Base-by-base conservation (phyloP, 768 basidiomycete species). In the Glaciozyma antarctica region DNA sequence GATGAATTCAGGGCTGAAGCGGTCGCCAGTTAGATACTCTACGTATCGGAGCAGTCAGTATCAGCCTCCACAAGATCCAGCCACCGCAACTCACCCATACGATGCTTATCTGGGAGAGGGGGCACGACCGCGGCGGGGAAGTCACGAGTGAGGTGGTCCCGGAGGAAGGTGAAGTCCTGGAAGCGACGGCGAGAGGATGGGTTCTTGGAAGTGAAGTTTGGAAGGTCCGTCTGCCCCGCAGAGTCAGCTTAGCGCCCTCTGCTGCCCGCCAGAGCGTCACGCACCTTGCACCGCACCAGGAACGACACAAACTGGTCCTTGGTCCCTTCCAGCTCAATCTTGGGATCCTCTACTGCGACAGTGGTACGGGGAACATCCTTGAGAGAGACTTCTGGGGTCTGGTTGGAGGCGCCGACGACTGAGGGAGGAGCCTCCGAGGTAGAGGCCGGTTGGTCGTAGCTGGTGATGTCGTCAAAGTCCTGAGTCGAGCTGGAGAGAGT, bases 81-180 rank as follows among this genome's bases (percentile, higher is more conserved):
- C 28, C 13, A 28, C 41, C 47, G 34, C 24, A 49, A 79, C 87
- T 53, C 68, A 95, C 94, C 94, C 74, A 98, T 78, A 60, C 95
- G 82, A 74, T 98, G 95, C 77, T 98, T 99, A 77, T 91, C 92
- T 10, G 95, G 95, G 54, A 99, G 81, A 13, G 90, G 89, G 32
- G 95, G 93, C 0, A 98, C 90, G n/a, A 99, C 92, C 73, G 92
- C 94, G 62, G 95, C 95, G 5, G 92, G 91, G 74, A 97, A 99
- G 77, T 93, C 87, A 78, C 85, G 86, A 16, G 84, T 83, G 30
- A 99, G 83, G 72, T 94, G 84, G 54, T 94, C 86, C 64, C 89
- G 81, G 55, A 99, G 80, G 75, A 98, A 98, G 45, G 89, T 88
- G 77, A 99, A 99, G 78, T 99, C 95, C 73, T 93, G 90, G 78